Evolutionary conservation across 2,329 filamentous ascomycete genomes (phyloP), one percentile per base, ranked within the genome.

Genomic region (Aureobasidium subglaciale): DNA sequence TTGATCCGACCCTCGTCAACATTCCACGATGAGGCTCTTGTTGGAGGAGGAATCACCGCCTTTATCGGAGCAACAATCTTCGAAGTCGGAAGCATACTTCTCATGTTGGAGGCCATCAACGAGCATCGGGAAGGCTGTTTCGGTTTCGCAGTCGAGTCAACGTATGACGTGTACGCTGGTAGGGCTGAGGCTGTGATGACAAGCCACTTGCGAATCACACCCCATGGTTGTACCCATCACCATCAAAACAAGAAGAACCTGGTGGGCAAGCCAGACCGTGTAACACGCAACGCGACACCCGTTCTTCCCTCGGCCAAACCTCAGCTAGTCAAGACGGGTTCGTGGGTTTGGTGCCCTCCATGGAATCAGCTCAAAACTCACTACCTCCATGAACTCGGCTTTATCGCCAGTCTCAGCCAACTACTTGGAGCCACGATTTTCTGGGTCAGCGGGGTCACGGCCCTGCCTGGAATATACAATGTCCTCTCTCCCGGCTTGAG

Each of bases 41-140:
- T 72, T 59, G 84, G 73, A 0, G 83, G 81, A 3, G 85, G 84
- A 1, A 74, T 85, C 20, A 82, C 79, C 0, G 83, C 81, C 0
- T 82, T 86, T 62, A 75, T 87, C n/a, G 85, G 85, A 4, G 83
- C 83, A 0, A 85, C 82, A 0, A 70, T 87, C 6, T 87, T 88
- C 64, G 82, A 85, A 61, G 54, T 84, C 4, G 84, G 84, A 0
- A 82, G 80, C 32, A 63, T 87, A 1, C 52, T 87, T 1, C 72
- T 87, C 24, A 73, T 87, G 67, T 70, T 86, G 1, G 85, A 88
- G 66, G 84, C 84, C 3, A 74, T 86, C n/a, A 88, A 88, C 64
- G 81, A 83, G 63, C 82, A 86, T 62, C 73, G 78, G 11, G 71
- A 77, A 0, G 81, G 79, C 11, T 88, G 84, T 65, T 87, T 87